Base-by-base conservation (phyloP, 2,329 filamentous ascomycete genomes). In the Drechslera avenae region DNA sequence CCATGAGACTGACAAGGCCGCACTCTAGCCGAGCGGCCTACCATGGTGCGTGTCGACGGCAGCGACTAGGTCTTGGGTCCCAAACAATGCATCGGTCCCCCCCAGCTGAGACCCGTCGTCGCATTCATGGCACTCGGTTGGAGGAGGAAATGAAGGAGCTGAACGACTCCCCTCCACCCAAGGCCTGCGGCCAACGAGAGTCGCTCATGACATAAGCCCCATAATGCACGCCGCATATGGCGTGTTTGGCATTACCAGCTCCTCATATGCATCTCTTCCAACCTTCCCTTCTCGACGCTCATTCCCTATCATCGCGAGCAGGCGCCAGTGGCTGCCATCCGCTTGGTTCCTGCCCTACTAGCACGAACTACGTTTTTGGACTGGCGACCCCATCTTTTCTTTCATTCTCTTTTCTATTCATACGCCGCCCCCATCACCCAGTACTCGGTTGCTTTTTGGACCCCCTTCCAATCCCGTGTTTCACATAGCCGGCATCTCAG, bases 131-230 rank as follows among this genome's bases (percentile, higher is more conserved):
- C 32, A 13, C 14, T 19, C 30, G 31, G 41, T 50, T 55, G 42
- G 47, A 35, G 19, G 46, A 60, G 62, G 65, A 70, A 64, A 71
- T 71, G 68, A 69, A 61, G 56, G 54, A 59, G 45, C 47, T 57
- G 49, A 46, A 58, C 44, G 49, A 51, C 57, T 55, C 58, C 57
- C 59, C 54, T 54, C 43, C 53, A 32, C 53, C 59, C 52, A 42
- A 55, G 50, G 39, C 56, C 57, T 55, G 54, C 57, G 54, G 54
- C 66, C 63, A 65, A 62, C 62, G 56, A 58, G 50, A 61, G 58
- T 52, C 43, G 47, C 56, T 61, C 48, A 56, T 58, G 56, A 56
- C 56, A 51, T 58, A 56, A 57, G 54, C 52, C 56, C 55, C 39
- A 60, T 59, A 53, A 59, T 54, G 59, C 59, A 55, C 59, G 50